These are phyloP conservation scores for Fusarium clavum DNA, from an alignment of 2,329 filamentous ascomycete species.

Conservation along the genomic window DNA sequence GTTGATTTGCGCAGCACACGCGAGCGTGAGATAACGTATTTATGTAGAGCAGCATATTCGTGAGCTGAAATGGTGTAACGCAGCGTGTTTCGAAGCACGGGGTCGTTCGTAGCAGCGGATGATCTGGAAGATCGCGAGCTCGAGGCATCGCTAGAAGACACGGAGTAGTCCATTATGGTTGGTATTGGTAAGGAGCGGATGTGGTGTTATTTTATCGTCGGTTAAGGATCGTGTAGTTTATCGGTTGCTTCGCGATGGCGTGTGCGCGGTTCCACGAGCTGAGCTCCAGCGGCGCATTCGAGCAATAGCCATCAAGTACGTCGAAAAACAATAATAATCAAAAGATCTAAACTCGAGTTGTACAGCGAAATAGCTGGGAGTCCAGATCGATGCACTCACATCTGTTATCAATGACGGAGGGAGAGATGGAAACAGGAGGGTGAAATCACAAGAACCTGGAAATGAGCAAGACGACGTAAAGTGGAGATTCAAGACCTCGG, in stretches of 20 bases:
- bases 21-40: slow-evolving; percentile 82
- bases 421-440: slow-evolving; percentile 20
- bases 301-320: slow-evolving; percentile 40
- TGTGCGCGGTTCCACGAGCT: slow-evolving; percentile 40
- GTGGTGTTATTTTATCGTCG: neutral
- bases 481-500: slow-evolving; percentile 36
- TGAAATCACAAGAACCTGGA: slow-evolving; percentile 40
- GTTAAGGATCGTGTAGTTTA: slow-evolving; percentile 21
- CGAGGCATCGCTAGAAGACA: slow-evolving; percentile 39
- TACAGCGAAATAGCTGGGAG: slow-evolving; percentile 20
- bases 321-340: neutral
- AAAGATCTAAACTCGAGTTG: neutral
- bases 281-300: slow-evolving; percentile 45
- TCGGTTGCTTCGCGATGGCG: slow-evolving; percentile 15
- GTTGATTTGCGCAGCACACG: slow-evolving; percentile 65
- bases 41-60: slow-evolving; percentile 88
- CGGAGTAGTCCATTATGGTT: slow-evolving; percentile 38
- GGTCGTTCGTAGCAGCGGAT: slow-evolving; percentile 60
- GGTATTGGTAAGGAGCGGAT: slow-evolving; percentile 2
- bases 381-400: slow-evolving; percentile 29
- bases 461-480: slow-evolving; percentile 38
- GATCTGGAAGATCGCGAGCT: slow-evolving; percentile 37
- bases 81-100: slow-evolving; percentile 84
- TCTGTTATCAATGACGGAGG: slow-evolving; percentile 10
- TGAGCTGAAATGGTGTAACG: slow-evolving; percentile 86